Percentiles rank a stretch among this genome's conserved stretches.
phyloP scores from a whole-genome alignment of 1,284 basidiomycete genomes.

The Malassezia caprae region DNA sequence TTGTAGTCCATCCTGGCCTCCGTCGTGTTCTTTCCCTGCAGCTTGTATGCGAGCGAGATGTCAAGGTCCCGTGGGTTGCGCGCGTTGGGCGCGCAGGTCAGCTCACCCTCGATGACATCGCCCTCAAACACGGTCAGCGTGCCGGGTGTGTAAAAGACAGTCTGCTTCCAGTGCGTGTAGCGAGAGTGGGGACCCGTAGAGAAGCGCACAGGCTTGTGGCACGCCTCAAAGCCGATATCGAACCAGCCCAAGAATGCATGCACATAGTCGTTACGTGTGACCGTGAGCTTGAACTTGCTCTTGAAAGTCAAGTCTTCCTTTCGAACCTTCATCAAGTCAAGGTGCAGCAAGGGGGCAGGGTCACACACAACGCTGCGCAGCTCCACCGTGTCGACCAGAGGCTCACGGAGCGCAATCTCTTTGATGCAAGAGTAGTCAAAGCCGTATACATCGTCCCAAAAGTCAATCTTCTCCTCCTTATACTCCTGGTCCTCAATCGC shows the following conservation, averaged over 20 bases:
- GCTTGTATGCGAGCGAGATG: constrained; percentile 38
- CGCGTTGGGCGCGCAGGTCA: constrained; percentile 39
- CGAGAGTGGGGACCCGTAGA: constrained; percentile 44
- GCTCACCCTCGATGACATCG: constrained; percentile 34
- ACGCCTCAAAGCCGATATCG: constrained; percentile 88
- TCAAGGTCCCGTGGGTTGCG: constrained; percentile 45
- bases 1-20: constrained; percentile 42
- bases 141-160: constrained; percentile 46
- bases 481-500: constrained; percentile 99
- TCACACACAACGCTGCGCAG: constrained; percentile 46
- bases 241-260: constrained; percentile 99
- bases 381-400: constrained; percentile 85
- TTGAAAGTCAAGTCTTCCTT: constrained; percentile 90
- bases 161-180: constrained; percentile 49
- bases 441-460: constrained; percentile 99
- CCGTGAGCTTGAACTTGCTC: constrained; percentile 67
- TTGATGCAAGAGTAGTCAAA: constrained; percentile 99
- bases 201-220: constrained; percentile 79
- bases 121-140: constrained; percentile 38
- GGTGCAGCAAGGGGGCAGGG: constrained; percentile 49
- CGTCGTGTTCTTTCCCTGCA: constrained; percentile 23
- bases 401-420: constrained; percentile 91
- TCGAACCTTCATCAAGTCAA: constrained; percentile 79
- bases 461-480: constrained; percentile 91
- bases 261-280: constrained; percentile 79